Evolutionary conservation across 352 stramenopile genomes (phyloP).

Genomic region (Globisporangium parvum): DNA sequence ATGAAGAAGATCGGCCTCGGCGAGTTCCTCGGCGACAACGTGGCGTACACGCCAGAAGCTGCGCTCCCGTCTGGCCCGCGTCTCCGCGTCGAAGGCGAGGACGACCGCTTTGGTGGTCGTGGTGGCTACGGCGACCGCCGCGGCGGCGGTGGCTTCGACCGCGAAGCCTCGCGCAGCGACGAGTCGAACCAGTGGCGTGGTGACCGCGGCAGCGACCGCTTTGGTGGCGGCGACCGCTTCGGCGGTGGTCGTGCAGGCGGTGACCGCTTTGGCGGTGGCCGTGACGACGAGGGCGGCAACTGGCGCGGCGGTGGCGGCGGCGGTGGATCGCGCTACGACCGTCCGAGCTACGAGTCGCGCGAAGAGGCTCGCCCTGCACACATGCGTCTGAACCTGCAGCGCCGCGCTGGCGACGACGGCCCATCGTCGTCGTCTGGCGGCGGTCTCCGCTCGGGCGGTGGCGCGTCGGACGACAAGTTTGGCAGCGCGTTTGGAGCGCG

Average conservation of each 20-base stretch:
- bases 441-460: conserved; percentile 6
- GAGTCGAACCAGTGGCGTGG: conserved; percentile 46
- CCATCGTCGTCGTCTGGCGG: conserved; percentile 20
- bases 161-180: conserved; percentile 39
- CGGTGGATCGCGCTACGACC: conserved; percentile 62
- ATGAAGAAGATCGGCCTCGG: conserved; percentile 69
- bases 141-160: conserved; percentile 32
- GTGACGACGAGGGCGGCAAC: conserved; percentile 10
- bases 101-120: conserved; percentile 37
- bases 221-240: conserved; percentile 12
- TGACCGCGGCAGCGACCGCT: conserved; percentile 24
- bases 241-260: conserved; percentile 20
- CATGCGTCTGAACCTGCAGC: conserved; percentile 71
- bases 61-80: conserved; percentile 54
- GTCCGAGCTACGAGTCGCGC: conserved; percentile 49
- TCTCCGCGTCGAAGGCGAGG: conserved; percentile 38
- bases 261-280: conserved; percentile 16
- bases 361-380: conserved; percentile 66
- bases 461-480: conserved; percentile 40
- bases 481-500: conserved; percentile 34
- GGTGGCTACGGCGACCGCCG: conserved; percentile 26
- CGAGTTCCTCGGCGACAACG: conserved; percentile 67
- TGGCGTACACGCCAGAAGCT: conserved; percentile 56
- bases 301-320: conserved; percentile 15
- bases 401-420: conserved; percentile 25